Base-by-base conservation (phyloP, 2,329 filamentous ascomycete genomes). In the Cladophialophora chaetospira region DNA sequence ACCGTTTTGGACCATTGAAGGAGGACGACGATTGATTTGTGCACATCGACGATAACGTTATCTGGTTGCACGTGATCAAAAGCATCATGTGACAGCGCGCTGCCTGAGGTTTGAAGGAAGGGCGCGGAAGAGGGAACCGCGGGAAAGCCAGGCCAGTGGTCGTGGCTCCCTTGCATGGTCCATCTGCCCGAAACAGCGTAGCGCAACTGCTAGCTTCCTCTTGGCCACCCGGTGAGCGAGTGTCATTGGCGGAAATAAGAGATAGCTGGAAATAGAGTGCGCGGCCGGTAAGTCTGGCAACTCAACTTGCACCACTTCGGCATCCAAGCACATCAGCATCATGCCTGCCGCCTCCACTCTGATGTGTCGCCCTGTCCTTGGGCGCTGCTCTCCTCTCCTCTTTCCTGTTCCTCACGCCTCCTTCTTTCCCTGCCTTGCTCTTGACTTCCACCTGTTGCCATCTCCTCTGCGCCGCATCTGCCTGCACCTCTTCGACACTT, bases 401-500 rank as follows among this genome's bases (percentile, higher is more conserved):
- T 63, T 8, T 58, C 53, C 8, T 57, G 51, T 4, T 54, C 53
- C 28, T 40, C 56, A 40, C 50, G 50, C 38, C 35, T 36, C 48
- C 42, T 33, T 44, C 48, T 38, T 58, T 54, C 60, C 57, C 50
- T 57, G 53, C 58, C 49, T 57, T 57, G 55, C 60, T 58, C 56
- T 54, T 54, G 28, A 53, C 48, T 57, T 61, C 58, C 52, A 36
- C 55, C 55, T 36, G 38, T 45, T 28, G 17, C 28, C 38, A 25
- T 38, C 25, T 51, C 53, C 44, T 31, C 38, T 47, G 57, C 54
- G 55, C 53, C 63, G 62, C 49, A 58, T 62, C 53, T 49, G 45
- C n/a, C 46, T 55, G 28, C 49, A 23, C 49, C 42, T 9, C 49
- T 31, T 48, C 42, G 38, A 35, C 47, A 26, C 33, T 52, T 44